phyloP scores from a whole-genome alignment of 164 flowering plant species.

The Euptelea pleiosperma region DNA sequence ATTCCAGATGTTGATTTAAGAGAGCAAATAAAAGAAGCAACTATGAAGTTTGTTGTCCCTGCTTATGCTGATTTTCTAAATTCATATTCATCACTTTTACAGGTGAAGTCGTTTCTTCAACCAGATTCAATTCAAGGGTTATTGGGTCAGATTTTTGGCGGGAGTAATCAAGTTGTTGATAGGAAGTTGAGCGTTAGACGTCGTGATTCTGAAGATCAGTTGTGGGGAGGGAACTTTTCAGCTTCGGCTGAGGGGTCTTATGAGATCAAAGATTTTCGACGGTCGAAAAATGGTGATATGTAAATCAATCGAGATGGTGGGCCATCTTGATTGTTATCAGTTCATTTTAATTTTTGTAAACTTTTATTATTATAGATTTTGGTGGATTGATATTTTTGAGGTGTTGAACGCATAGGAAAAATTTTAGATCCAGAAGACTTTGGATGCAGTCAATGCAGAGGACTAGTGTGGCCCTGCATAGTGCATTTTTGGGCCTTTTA shows the following conservation, averaged over 20 bases:
- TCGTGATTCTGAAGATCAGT: constrained; percentile 16
- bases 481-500: too few relatives aligned
- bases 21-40: constrained; percentile 52
- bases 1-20: constrained; percentile 55
- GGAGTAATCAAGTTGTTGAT: constrained; percentile 5
- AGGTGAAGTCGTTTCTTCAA: constrained; percentile 23
- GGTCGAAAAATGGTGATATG: constrained; percentile 3
- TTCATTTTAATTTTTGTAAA: too few relatives aligned
- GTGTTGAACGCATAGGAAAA: too few relatives aligned
- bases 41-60: constrained; percentile 43
- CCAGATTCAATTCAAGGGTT: constrained; percentile 32
- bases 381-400: too few relatives aligned
- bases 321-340: too few relatives aligned
- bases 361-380: too few relatives aligned
- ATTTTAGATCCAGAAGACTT: too few relatives aligned
- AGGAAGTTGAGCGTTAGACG: constrained; percentile 10
- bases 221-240: not conserved
- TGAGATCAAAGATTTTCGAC: constrained; percentile 18
- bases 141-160: constrained; percentile 36
- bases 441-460: too few relatives aligned
- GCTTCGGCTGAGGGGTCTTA: constrained; percentile 10
- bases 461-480: too few relatives aligned
- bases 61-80: constrained; percentile 42
- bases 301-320: too few relatives aligned
- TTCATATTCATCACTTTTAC: constrained; percentile 16